Percentiles rank a stretch among this genome's conserved stretches.
Evolutionary conservation across 1,284 basidiomycete species (phyloP).

Genomic region (Naganishia liquefaciens): DNA sequence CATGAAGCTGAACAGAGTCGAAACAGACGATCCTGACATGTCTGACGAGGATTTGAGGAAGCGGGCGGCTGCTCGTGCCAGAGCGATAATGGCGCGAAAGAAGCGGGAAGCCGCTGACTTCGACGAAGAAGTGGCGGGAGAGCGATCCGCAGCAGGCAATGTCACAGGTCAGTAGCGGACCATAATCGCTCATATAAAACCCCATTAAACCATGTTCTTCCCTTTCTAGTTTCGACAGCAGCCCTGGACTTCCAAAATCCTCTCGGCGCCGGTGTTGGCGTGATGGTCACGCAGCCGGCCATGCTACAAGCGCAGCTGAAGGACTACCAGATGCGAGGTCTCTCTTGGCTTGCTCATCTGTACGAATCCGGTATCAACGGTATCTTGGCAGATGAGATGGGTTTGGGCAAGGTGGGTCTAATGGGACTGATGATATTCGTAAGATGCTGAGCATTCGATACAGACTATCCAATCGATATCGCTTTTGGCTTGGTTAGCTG

Average conservation of each 20-base stretch:
- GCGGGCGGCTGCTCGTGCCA: conserved; percentile 33
- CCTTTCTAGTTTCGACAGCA: conserved; percentile 76
- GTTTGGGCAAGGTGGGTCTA: conserved; percentile 77
- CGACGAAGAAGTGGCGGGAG: conserved; percentile 29
- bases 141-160: conserved; percentile 28
- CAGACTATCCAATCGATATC: conserved; percentile 99
- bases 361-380: conserved; percentile 99
- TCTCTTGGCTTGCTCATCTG: conserved; percentile 96
- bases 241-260: conserved; percentile 99
- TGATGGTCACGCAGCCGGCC: conserved; percentile 87
- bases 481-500: conserved; percentile 91
- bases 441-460: conserved; percentile 4
- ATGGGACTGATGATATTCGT: conserved; percentile 7
- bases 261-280: conserved; percentile 80
- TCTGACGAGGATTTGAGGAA: conserved; percentile 28
- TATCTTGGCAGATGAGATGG: conserved; percentile 98
- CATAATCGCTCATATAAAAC: neutral
- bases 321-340: conserved; percentile 97
- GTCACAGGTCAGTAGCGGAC: conserved; percentile 27
- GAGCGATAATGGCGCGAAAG: conserved; percentile 32
- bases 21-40: conserved; percentile 31
- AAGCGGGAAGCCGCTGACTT: conserved; percentile 33
- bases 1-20: neutral
- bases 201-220: neutral
- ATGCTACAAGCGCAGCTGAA: conserved; percentile 97